These are phyloP conservation scores for Phytophthora ramorum DNA, from an alignment of 352 stramenopile genomes.

Conservation along the genomic window DNA sequence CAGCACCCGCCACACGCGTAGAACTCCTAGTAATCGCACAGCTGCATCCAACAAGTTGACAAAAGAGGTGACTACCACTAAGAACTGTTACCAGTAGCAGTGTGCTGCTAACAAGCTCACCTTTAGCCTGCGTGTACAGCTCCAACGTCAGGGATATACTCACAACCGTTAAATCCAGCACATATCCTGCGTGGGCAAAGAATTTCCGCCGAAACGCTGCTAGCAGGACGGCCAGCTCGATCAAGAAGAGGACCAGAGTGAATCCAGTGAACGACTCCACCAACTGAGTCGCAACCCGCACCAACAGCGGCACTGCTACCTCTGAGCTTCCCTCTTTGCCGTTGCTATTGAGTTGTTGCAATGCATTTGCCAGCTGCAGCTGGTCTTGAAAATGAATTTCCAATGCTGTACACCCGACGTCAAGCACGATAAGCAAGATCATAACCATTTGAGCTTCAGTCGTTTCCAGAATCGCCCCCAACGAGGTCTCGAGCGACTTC, in stretches of 20 bases:
- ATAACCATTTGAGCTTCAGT: constrained; percentile 58
- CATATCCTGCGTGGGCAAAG: constrained; percentile 66
- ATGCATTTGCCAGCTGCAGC: constrained; percentile 30
- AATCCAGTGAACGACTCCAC: constrained; percentile 68
- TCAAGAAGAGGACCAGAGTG: constrained; percentile 64
- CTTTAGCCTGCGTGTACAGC: constrained; percentile 61
- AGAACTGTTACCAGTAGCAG: neutral
- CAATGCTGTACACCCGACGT: constrained; percentile 49
- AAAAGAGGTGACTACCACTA: neutral
- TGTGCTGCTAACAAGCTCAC: constrained; percentile 26
- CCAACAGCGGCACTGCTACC: constrained; percentile 5
- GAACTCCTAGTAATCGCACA: constrained; percentile 50
- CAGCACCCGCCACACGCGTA: constrained; percentile 70
- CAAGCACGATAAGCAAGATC: constrained; percentile 56
- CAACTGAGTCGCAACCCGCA: constrained; percentile 36
- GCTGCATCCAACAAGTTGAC: constrained; percentile 29
- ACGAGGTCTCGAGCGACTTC: constrained; percentile 15
- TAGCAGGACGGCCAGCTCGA: constrained; percentile 57
- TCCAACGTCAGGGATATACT: constrained; percentile 42
- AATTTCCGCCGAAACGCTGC: constrained; percentile 56
- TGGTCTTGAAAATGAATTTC: constrained; percentile 48
- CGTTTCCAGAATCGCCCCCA: constrained; percentile 59
- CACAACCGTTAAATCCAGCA: constrained; percentile 54
- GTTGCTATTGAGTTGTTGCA: constrained; percentile 18
- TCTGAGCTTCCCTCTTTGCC: constrained; percentile 5